Evolutionary conservation across 1,284 basidiomycete genomes (phyloP).

Genomic region (Earliella scabrosa): DNA sequence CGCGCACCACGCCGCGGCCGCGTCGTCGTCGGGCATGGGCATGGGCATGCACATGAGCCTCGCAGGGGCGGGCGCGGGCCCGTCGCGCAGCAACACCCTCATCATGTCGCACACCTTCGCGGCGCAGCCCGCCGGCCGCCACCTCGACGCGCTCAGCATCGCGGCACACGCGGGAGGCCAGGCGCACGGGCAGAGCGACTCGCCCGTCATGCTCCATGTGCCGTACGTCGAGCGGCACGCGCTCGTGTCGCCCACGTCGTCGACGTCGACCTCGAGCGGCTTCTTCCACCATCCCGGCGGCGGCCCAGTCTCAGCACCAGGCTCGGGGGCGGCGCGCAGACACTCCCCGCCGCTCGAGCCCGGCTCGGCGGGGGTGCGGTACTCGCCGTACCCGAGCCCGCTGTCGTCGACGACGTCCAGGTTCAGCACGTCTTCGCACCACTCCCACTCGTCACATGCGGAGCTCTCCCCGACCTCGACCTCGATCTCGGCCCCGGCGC

Average conservation of each 20-base stretch:
- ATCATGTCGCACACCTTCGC: constrained; percentile 27
- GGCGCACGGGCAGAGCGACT: constrained; percentile 24
- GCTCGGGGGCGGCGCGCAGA: constrained; percentile 5
- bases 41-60: too few species aligned
- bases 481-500: neutral
- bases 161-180: too few species aligned
- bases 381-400: constrained; percentile 48
- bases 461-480: too few species aligned
- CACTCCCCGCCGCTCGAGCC: constrained; percentile 23
- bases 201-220: constrained; percentile 34
- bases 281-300: constrained; percentile 2
- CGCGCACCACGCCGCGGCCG: neutral
- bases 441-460: neutral
- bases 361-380: constrained; percentile 32
- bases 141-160: constrained; percentile 7
- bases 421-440: constrained; percentile 7
- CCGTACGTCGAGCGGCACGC: constrained; percentile 31
- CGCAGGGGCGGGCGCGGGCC: constrained; percentile 4
- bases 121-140: constrained; percentile 20
- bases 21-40: constrained; percentile 14
- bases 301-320: neutral
- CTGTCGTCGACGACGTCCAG: constrained; percentile 24
- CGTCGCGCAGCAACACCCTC: too few species aligned
- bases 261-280: constrained; percentile 11
- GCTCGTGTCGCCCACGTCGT: constrained; percentile 16